A percentile compares a stretch with the other conserved stretches of the same genome.
These are phyloP conservation scores for Coccomyxa sp. DNA, from an alignment of 139 green algal genomes.

Conservation along the genomic window DNA sequence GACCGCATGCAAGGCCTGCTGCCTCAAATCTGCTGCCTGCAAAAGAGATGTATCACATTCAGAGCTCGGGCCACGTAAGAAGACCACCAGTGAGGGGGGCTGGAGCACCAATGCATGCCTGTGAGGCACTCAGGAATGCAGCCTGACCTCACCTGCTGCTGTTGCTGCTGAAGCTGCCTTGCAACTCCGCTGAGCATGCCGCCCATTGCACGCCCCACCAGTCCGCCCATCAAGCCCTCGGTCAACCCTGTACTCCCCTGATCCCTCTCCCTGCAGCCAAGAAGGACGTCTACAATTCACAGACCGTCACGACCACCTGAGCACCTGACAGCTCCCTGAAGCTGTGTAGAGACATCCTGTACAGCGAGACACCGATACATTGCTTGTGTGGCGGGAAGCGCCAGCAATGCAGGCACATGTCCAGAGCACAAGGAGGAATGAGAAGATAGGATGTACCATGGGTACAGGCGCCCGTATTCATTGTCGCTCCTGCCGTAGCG, in stretches of 20 bases:
- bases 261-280: background rate
- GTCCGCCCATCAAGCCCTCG: background rate
- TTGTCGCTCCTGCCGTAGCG: background rate
- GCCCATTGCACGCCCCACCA: background rate
- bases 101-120: background rate
- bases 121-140: background rate
- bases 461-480: background rate
- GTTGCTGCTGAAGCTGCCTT: background rate
- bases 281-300: background rate
- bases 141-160: background rate
- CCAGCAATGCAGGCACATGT: background rate
- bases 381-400: too few relatives aligned
- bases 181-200: background rate
- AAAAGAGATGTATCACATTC: background rate
- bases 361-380: too few relatives aligned
- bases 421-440: background rate
- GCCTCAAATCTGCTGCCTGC: background rate
- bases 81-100: background rate
- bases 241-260: background rate
- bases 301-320: too few relatives aligned
- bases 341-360: too few relatives aligned
- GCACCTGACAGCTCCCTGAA: too few relatives aligned
- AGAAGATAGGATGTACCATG: background rate
- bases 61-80: background rate
- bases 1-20: background rate